Evolutionary conservation across 768 basidiomycete genomes (phyloP), one percentile per base, ranked within the genome.

Genomic region (Boletus rufocinnamomeus): DNA sequence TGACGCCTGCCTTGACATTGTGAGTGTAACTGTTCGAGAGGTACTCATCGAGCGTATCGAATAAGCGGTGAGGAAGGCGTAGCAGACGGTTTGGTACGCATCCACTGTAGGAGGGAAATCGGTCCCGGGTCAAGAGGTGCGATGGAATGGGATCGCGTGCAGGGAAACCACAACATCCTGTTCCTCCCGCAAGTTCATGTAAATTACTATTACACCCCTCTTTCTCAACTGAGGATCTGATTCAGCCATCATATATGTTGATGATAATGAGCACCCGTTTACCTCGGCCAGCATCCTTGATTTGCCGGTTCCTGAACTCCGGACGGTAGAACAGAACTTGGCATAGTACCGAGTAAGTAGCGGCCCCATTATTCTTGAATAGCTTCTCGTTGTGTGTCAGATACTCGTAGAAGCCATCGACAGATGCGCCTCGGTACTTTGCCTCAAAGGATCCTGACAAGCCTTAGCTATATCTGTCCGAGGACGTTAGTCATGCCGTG

Each of bases 41-140:
- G 19, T 41, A 25, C 2, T 32, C 38, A 1, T 50, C 9, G 14
- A 65, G 44, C 1, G 44, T 41, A 0, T 30, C 19, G 10, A 59
- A 62, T 25, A 65, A 19, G 63, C 57, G 0, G 27, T 41, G 35
- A 65, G 50, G 41, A 66, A 52, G 0, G 49, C 52, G 17, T 44
- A 57, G 44, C 58, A 59, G 17, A 41, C 14, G 1, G 30, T 16
- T 9, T 28, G 32, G 38, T 63, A 66, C 1, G 32, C 32, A 1
- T 37, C 27, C 9, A 4, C n/a, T 1, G 43, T 30, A 2, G 13
- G 0, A 4, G 44, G 28, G 4, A 38, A 45, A 7, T 50, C 16
- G 8, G 58, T n/a, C n/a, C n/a, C n/a, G n/a, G n/a, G n/a, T 56
- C 34, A 66, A 1, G 19, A 30, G 5, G 11, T 14, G 7, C 11